These are phyloP conservation scores for Iris pallida DNA, from an alignment of 116 monocot genomes.

Conservation along the genomic window DNA sequence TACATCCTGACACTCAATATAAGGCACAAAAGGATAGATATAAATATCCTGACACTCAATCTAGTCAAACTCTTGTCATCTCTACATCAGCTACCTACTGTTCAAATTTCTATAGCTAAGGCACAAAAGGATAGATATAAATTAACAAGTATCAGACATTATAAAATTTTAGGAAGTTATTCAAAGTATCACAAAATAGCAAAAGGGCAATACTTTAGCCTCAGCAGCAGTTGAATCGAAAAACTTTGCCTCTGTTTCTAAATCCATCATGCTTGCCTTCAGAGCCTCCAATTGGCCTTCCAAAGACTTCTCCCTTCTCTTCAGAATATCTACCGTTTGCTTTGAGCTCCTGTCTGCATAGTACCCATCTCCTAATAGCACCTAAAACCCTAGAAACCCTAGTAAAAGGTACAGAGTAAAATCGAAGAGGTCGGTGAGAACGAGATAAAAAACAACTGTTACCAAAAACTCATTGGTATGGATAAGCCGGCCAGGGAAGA, in stretches of 20 bases:
- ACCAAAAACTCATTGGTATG: constrained; percentile 93
- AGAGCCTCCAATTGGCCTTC: constrained; percentile 53
- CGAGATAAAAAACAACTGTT: constrained; percentile 3
- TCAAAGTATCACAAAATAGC: no score
- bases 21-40: no score
- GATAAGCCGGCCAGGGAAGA: constrained; percentile 83
- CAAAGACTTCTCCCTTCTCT: constrained; percentile 60
- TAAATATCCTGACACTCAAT: no score
- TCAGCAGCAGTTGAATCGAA: constrained; percentile 60
- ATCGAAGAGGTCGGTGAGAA: neutral
- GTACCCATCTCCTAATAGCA: constrained; percentile 86
- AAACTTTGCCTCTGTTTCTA: constrained; percentile 67
- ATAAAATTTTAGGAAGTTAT: no score
- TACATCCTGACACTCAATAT: no score
- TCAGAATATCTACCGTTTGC: constrained; percentile 78
- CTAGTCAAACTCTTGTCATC: no score
- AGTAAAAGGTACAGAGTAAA: neutral
- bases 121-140: no score
- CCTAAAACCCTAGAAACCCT: constrained; percentile 32
- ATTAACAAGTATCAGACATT: no score
- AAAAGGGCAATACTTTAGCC: constrained; percentile 36
- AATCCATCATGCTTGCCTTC: constrained; percentile 46
- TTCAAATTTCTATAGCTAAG: no score
- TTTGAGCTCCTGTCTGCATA: constrained; percentile 76
- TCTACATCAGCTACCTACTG: no score